These are phyloP conservation scores for Scenedesmus sp. DNA, from an alignment of 163 green algal genomes.

Conservation along the genomic window DNA sequence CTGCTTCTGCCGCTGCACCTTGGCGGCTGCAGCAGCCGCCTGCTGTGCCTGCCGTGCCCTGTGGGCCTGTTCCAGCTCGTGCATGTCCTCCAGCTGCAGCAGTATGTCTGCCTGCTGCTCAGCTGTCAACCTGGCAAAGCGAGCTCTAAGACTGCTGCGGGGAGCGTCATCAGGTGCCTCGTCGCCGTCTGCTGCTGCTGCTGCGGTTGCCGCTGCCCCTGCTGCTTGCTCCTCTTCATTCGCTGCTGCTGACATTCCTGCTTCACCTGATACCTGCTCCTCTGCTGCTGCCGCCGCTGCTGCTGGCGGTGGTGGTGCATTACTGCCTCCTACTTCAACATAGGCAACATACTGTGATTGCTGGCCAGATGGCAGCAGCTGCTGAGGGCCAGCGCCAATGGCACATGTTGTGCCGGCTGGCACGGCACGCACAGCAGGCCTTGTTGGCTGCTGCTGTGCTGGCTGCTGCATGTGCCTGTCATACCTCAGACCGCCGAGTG, in stretches of 20 bases:
- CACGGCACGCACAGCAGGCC: neutral
- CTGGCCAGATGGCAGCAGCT: neutral
- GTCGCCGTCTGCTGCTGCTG: neutral
- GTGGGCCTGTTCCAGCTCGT: neutral
- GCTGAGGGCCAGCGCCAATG: neutral
- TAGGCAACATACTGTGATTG: neutral
- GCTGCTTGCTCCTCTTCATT: neutral
- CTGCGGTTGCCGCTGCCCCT: neutral
- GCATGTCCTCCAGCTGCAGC: constrained; percentile 25
- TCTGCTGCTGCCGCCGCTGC: neutral
- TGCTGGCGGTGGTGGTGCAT: neutral
- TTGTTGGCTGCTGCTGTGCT: neutral
- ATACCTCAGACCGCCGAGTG: neutral
- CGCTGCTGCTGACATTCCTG: neutral
- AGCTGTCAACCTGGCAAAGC: constrained; percentile 19
- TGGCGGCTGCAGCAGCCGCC: constrained; percentile 1
- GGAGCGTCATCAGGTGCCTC: neutral
- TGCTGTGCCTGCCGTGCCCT: neutral
- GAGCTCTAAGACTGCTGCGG: neutral
- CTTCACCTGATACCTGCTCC: neutral
- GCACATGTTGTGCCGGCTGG: neutral
- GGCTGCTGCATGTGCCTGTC: neutral
- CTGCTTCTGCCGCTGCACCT: neutral
- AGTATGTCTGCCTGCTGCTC: constrained; percentile 17
- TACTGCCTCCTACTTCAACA: neutral